A percentile compares a stretch with the other conserved stretches of the same genome.
These are phyloP conservation scores for Blastobotrys chiropterorum DNA, from an alignment of 805 yeast species.

Conservation along the genomic window DNA sequence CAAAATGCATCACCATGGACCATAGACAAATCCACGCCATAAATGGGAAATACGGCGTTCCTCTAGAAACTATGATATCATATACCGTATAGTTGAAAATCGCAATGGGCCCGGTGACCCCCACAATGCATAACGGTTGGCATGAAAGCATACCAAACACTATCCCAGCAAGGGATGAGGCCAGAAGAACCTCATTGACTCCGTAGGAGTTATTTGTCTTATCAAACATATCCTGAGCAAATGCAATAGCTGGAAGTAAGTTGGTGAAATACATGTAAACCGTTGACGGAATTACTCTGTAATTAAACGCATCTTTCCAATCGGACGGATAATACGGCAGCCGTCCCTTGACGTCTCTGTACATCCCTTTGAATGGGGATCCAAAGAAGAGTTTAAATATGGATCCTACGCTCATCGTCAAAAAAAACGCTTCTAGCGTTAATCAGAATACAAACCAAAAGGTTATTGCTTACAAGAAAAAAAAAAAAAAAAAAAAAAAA, in stretches of 20 bases:
- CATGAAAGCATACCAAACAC: slow-evolving; percentile 83
- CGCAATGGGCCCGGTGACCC: slow-evolving; percentile 93
- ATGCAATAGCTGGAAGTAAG: slow-evolving; percentile 85
- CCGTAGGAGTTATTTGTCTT: slow-evolving; percentile 84
- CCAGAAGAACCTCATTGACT: slow-evolving; percentile 77
- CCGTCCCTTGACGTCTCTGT: slow-evolving; percentile 44
- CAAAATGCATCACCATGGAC: slow-evolving; percentile 76
- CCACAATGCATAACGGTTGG: slow-evolving; percentile 91
- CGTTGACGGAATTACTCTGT: slow-evolving; percentile 82
- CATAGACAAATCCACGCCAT: slow-evolving; percentile 96
- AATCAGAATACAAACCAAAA: no score
- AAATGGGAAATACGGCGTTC: slow-evolving; percentile 64
- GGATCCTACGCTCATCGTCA: no score
- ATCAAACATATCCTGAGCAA: slow-evolving; percentile 96
- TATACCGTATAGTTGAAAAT: slow-evolving; percentile 90
- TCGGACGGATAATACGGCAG: slow-evolving; percentile 70
- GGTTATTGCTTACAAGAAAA: no score
- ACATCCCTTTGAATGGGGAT: slow-evolving; percentile 44
- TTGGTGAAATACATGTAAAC: slow-evolving; percentile 84
- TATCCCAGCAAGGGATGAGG: slow-evolving; percentile 84
- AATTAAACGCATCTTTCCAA: slow-evolving; percentile 76
- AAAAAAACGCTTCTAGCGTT: no score
- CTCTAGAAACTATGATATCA: slow-evolving; percentile 52
- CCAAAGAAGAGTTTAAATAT: no score
- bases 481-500: no score